Evolutionary conservation across 1,284 basidiomycete species (phyloP).

Genomic region (Neonothopanus nambi): DNA sequence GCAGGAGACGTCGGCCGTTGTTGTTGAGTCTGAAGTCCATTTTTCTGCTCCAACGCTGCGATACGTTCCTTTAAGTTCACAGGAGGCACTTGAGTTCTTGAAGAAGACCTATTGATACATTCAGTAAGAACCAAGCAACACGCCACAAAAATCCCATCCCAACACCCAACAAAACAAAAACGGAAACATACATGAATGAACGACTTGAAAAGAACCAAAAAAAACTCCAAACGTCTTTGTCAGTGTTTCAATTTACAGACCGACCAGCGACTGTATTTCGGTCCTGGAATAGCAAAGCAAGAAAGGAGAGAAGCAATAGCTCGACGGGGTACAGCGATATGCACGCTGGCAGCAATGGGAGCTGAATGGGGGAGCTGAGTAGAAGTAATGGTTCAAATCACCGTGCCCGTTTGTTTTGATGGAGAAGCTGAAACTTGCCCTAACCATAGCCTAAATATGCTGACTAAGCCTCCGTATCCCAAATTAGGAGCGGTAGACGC

Average conservation of each 20-base stretch:
- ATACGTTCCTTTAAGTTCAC: slow-evolving; percentile 75
- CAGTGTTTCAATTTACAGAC: slow-evolving; percentile 11
- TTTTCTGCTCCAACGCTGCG: slow-evolving; percentile 68
- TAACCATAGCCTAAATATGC: too few relatives aligned
- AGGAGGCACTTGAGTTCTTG: slow-evolving; percentile 44
- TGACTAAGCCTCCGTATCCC: too few relatives aligned
- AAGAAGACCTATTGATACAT: slow-evolving; percentile 29
- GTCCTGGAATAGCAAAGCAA: not conserved
- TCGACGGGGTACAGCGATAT: not conserved
- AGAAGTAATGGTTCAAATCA: too few relatives aligned
- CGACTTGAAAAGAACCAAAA: slow-evolving; percentile 5
- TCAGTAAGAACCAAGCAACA: not conserved
- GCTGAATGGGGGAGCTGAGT: not conserved
- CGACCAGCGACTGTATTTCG: slow-evolving; percentile 11
- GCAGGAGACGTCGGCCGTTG: slow-evolving; percentile 32
- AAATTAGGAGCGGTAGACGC: too few relatives aligned
- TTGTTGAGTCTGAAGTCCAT: slow-evolving; percentile 30
- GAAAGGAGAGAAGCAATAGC: slow-evolving; percentile 2
- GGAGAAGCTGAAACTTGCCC: too few relatives aligned
- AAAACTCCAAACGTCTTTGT: too few relatives aligned
- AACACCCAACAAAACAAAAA: not conserved
- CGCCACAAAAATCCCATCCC: not conserved
- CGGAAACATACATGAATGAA: slow-evolving; percentile 3
- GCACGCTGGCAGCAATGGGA: not conserved
- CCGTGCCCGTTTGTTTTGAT: too few relatives aligned